Evolutionary conservation across 176 grass and related monocot genomes (phyloP).

Genomic region (Triticum turgidum): DNA sequence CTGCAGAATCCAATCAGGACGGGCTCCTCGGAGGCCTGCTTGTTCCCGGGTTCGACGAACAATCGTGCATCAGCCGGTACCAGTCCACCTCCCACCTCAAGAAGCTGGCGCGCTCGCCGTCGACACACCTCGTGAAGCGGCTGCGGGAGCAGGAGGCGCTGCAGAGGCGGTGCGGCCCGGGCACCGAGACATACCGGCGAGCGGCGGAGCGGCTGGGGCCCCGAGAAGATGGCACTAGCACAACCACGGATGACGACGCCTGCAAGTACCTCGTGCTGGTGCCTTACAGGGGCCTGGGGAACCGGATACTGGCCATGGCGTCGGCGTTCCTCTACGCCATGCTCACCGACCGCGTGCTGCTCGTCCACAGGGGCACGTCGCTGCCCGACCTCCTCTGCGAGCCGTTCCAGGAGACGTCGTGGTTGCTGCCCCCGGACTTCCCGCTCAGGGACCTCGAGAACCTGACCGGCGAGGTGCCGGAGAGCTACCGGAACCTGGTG

Average conservation of each 20-base stretch:
- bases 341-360: constrained; percentile 55
- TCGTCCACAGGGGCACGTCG: constrained; percentile 40
- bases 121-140: constrained; percentile 45
- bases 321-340: constrained; percentile 77
- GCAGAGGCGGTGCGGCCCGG: constrained; percentile 66
- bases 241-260: not conserved
- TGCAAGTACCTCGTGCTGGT: constrained; percentile 68
- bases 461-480: constrained; percentile 30
- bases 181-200: constrained; percentile 37
- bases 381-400: constrained; percentile 61
- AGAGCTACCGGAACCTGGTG: constrained; percentile 50
- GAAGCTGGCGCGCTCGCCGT: constrained; percentile 35
- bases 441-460: constrained; percentile 38
- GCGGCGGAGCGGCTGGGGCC: constrained; percentile 34
- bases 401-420: constrained; percentile 56
- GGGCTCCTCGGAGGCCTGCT: constrained; percentile 65
- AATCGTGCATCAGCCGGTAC: constrained; percentile 53
- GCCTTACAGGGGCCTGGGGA: constrained; percentile 56
- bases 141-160: constrained; percentile 71
- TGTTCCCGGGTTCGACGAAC: constrained; percentile 41
- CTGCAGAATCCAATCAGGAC: constrained; percentile 5
- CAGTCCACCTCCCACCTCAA: constrained; percentile 35
- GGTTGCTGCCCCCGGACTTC: constrained; percentile 60
- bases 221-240: not conserved
- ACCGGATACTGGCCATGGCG: constrained; percentile 52